phyloP scores from a whole-genome alignment of 805 yeast genomes.

The Maudiozyma bulderi region DNA sequence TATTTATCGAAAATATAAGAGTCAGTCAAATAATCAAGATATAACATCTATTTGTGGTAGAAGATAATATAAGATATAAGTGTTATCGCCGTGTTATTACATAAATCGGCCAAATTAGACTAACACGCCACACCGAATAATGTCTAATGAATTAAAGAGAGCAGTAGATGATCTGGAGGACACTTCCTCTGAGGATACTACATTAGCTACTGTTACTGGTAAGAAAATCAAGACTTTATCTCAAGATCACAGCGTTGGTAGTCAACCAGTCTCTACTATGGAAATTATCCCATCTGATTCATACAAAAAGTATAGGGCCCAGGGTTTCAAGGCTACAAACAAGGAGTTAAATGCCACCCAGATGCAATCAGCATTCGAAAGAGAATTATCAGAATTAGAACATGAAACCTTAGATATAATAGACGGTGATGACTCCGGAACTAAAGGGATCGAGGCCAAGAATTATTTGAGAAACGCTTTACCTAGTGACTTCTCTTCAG shows the following conservation, averaged over 20 bases:
- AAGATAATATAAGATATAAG: too few relatives aligned
- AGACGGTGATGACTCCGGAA: conserved; percentile 8
- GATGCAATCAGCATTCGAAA: conserved; percentile 21
- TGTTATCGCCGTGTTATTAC: too few relatives aligned
- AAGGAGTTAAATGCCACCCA: conserved; percentile 17
- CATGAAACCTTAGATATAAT: conserved; percentile 18
- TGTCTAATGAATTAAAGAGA: conserved; percentile 1
- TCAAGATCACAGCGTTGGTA: conserved; percentile 24
- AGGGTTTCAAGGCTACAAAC: conserved; percentile 24
- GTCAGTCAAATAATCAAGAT: too few relatives aligned
- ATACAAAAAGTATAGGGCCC: conserved; percentile 23
- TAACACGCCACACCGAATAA: background rate
- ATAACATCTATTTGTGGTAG: too few relatives aligned
- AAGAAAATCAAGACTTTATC: conserved; percentile 24
- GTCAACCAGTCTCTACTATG: conserved; percentile 28
- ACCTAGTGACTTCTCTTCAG: conserved; percentile 41
- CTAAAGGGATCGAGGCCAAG: conserved; percentile 16
- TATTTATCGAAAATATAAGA: too few relatives aligned
- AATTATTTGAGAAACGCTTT: conserved; percentile 50
- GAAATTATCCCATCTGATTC: conserved; percentile 27
- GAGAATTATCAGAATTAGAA: conserved; percentile 25
- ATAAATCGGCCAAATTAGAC: too few relatives aligned
- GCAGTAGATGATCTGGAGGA: background rate
- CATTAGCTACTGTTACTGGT: conserved; percentile 2
- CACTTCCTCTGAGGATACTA: background rate